Evolutionary conservation across 148 eudicot genomes (phyloP).

Genomic region (Mesembryanthemum crystallinum): DNA sequence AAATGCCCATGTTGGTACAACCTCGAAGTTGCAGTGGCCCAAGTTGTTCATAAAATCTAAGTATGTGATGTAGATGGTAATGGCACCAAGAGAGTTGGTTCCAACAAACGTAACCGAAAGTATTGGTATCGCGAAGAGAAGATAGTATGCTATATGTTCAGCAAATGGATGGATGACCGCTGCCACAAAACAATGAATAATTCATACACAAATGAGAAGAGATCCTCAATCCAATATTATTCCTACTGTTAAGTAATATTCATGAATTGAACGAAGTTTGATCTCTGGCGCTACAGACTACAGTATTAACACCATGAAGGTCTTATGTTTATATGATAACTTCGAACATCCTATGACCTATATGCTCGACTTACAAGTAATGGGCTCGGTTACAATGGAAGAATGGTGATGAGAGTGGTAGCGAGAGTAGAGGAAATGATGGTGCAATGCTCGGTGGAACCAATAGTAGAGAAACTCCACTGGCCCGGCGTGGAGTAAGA

Average conservation of each 20-base stretch:
- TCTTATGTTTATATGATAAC: no score
- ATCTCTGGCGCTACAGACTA: no score
- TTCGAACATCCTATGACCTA: not conserved
- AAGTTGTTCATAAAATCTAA: constrained; percentile 57
- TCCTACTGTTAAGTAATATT: no score
- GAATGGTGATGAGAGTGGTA: constrained; percentile 69
- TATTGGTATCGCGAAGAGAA: constrained; percentile 46
- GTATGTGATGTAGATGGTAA: constrained; percentile 36
- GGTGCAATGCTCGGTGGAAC: constrained; percentile 68
- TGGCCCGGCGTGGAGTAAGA: constrained; percentile 45
- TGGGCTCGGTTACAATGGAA: constrained; percentile 59
- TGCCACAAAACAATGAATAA: constrained; percentile 15
- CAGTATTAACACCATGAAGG: no score
- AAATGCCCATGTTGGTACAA: constrained; percentile 43
- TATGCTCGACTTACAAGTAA: constrained; percentile 40
- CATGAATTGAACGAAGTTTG: no score
- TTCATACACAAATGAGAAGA: not conserved
- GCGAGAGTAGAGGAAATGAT: constrained; percentile 59
- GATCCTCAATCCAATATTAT: no score
- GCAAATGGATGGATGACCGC: constrained; percentile 66
- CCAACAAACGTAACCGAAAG: constrained; percentile 20
- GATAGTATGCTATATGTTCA: constrained; percentile 42
- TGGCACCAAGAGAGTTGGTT: constrained; percentile 25
- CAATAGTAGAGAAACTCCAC: constrained; percentile 63
- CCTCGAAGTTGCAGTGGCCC: constrained; percentile 72